These are phyloP conservation scores for Xylaria sp. DNA, from an alignment of 2,329 filamentous ascomycete genomes.

Conservation along the genomic window DNA sequence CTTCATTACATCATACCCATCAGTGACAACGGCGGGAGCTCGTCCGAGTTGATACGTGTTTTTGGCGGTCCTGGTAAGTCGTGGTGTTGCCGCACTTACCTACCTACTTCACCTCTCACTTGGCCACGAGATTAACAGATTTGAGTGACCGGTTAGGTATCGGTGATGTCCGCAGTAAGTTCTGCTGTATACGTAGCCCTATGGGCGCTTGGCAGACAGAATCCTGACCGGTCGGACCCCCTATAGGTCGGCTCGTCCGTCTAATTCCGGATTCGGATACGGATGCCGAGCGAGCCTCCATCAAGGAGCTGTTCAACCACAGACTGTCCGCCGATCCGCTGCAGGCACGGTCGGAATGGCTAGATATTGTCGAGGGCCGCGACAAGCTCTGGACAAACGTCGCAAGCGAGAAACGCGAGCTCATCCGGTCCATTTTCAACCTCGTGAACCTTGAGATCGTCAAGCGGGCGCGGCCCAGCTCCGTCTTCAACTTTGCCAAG, in stretches of 20 bases:
- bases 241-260: constrained; percentile 78
- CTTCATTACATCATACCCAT: constrained; percentile 91
- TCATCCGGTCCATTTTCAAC: constrained; percentile 78
- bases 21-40: constrained; percentile 93
- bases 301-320: constrained; percentile 86
- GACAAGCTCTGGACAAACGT: constrained; percentile 75
- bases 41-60: constrained; percentile 89
- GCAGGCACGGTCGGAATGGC: constrained; percentile 77
- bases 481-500: constrained; percentile 75
- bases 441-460: constrained; percentile 77
- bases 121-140: constrained; percentile 4
- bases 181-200: neutral
- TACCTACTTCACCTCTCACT: neutral
- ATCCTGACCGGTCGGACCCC: constrained; percentile 1
- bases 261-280: constrained; percentile 73
- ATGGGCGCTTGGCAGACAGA: constrained; percentile 4
- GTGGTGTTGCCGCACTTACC: neutral
- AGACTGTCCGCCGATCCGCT: constrained; percentile 66
- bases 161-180: constrained; percentile 39
- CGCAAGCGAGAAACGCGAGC: constrained; percentile 71
- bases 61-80: constrained; percentile 84
- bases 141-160: constrained; percentile 35
- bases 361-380: constrained; percentile 82
- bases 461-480: constrained; percentile 72
- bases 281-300: constrained; percentile 69